Evolutionary conservation across 305 asterid genomes (phyloP).

Genomic region (Petunia hybrid): DNA sequence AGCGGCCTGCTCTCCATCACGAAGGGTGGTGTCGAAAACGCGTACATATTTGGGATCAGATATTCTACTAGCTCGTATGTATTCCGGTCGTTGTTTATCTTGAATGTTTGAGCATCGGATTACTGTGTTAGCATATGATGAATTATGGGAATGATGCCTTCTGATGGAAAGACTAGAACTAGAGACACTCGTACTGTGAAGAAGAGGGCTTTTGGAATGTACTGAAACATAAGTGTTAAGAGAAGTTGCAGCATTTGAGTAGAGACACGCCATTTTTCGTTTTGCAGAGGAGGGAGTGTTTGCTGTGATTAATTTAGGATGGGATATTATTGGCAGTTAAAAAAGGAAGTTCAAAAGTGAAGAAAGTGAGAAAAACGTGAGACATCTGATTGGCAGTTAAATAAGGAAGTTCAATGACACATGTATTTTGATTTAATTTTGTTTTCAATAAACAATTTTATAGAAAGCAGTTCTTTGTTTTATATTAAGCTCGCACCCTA

Average conservation of each 20-base stretch:
- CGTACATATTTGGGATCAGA: constrained; percentile 87
- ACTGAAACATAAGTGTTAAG: not conserved
- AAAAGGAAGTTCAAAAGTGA: too few species aligned
- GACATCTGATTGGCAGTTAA: too few species aligned
- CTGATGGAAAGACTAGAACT: not conserved
- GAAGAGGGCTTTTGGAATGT: not conserved
- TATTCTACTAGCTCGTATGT: too few species aligned
- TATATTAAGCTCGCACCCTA: too few species aligned
- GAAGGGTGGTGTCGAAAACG: constrained; percentile 85
- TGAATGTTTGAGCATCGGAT: constrained; percentile 70
- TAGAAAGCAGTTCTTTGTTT: too few species aligned
- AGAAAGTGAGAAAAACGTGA: too few species aligned
- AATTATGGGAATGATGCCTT: too few species aligned
- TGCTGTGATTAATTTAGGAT: too few species aligned
- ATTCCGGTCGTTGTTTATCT: constrained; percentile 37
- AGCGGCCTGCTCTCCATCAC: constrained; percentile 96
- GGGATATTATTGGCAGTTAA: too few species aligned
- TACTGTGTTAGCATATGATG: constrained; percentile 21
- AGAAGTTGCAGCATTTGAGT: not conserved
- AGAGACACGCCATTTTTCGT: constrained; percentile 22
- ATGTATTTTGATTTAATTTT: too few species aligned
- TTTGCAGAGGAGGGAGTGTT: not conserved
- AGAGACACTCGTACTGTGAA: not conserved
- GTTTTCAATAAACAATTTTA: too few species aligned
- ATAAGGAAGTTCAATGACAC: too few species aligned